phyloP scores from a whole-genome alignment of 2,329 filamentous ascomycete genomes.

The Pseudogymnoascus sp. region DNA sequence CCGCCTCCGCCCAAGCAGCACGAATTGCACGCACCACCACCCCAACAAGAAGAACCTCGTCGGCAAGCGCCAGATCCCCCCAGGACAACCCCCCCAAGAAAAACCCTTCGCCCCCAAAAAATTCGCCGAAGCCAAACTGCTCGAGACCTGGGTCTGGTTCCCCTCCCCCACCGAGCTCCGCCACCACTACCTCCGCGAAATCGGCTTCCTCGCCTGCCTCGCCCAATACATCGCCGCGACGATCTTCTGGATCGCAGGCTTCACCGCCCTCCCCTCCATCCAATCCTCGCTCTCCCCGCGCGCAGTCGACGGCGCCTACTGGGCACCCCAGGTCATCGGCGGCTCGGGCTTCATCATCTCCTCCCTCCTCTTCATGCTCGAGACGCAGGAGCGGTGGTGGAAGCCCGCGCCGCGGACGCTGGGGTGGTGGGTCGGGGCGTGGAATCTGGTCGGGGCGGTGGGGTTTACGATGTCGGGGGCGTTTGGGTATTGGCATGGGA shows the following conservation, averaged over 20 bases:
- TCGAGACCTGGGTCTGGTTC: conserved; percentile 48
- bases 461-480: conserved; percentile 58
- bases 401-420: conserved; percentile 47
- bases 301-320: conserved; percentile 50
- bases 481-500: conserved; percentile 41
- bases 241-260: conserved; percentile 57
- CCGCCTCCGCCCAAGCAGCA: conserved; percentile 16
- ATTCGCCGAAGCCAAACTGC: neutral
- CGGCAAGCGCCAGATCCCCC: conserved; percentile 24
- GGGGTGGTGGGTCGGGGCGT: conserved; percentile 61
- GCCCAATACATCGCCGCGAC: conserved; percentile 51
- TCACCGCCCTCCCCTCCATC: conserved; percentile 53
- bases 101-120: conserved; percentile 11
- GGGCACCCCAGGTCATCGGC: conserved; percentile 56
- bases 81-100: neutral
- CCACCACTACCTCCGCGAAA: conserved; percentile 53
- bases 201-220: conserved; percentile 56
- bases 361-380: conserved; percentile 54
- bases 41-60: conserved; percentile 32
- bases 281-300: conserved; percentile 38
- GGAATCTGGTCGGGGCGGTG: conserved; percentile 57
- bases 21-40: conserved; percentile 36
- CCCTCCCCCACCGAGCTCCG: conserved; percentile 49
- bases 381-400: conserved; percentile 59
- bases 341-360: conserved; percentile 55